Conservation (phyloP, 2,329 filamentous ascomycete species). For the Sporothrix pallida region DNA sequence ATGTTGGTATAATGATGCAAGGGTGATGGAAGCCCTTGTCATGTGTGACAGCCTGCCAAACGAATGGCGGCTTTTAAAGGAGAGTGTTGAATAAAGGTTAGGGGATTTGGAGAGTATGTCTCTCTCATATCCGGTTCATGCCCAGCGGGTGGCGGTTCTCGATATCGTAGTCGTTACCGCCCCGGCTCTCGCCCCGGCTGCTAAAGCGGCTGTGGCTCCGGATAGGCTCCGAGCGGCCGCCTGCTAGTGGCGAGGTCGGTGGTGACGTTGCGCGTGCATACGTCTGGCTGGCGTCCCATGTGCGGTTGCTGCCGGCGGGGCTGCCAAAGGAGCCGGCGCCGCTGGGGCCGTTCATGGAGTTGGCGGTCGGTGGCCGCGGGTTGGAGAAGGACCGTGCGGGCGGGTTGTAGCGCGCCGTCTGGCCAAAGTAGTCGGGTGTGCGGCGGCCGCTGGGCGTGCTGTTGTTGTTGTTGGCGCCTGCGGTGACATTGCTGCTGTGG, state of each 20-base stretch:
- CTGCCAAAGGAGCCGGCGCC: slow-evolving; percentile 15
- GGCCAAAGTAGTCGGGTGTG: slow-evolving; percentile 63
- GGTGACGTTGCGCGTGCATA: slow-evolving; percentile 44
- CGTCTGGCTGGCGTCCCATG: slow-evolving; percentile 53
- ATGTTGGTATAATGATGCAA: background rate
- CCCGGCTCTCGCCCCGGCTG: slow-evolving; percentile 30
- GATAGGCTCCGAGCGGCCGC: slow-evolving; percentile 20
- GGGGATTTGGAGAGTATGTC: background rate
- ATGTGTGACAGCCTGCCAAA: background rate
- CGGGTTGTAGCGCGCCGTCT: slow-evolving; percentile 60
- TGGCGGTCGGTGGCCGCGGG: slow-evolving; percentile 53
- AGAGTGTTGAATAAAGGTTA: background rate
- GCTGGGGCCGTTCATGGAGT: slow-evolving; percentile 8
- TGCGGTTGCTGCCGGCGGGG: slow-evolving; percentile 36
- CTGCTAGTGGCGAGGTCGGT: slow-evolving; percentile 11
- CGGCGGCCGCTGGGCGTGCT: slow-evolving; percentile 48
- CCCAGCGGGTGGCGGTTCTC: slow-evolving; percentile 60
- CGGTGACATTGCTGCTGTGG: slow-evolving; percentile 24
- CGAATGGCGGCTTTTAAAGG: background rate
- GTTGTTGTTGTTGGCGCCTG: slow-evolving; percentile 17
- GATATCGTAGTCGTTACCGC: slow-evolving; percentile 38
- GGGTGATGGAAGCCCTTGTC: background rate
- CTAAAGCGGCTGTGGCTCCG: slow-evolving; percentile 35
- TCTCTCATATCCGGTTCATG: slow-evolving; percentile 59
- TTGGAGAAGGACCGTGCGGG: slow-evolving; percentile 63